These are phyloP conservation scores for Sambucus nigra DNA, from an alignment of 129 eudicot genomes.

Conservation along the genomic window DNA sequence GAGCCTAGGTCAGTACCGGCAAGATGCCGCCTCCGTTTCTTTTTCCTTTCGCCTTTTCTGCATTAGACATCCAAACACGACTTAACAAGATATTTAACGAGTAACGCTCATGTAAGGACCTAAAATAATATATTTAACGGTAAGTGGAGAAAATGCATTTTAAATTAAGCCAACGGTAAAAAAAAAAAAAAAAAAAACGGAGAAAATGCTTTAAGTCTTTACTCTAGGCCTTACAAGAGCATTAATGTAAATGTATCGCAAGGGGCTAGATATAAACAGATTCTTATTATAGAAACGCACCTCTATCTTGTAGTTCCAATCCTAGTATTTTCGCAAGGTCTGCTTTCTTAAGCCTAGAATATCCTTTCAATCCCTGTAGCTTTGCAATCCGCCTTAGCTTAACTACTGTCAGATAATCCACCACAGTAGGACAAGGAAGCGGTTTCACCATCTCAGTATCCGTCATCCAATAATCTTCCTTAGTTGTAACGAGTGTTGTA, in stretches of 20 bases:
- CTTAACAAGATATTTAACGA: neutral
- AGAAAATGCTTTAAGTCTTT: too few relatives aligned
- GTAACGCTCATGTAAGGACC: too few relatives aligned
- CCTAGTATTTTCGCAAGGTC: conserved; percentile 24
- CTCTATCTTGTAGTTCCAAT: conserved; percentile 12
- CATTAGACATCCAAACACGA: conserved; percentile 1
- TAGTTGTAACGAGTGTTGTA: neutral
- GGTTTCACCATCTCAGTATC: neutral
- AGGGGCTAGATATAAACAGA: too few relatives aligned
- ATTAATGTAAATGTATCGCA: too few relatives aligned
- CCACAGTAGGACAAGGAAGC: neutral
- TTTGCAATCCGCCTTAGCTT: conserved; percentile 25
- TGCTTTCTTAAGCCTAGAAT: conserved; percentile 25
- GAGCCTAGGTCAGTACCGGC: neutral
- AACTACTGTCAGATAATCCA: conserved; percentile 16
- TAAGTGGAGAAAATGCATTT: too few relatives aligned
- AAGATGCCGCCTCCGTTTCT: conserved; percentile 14
- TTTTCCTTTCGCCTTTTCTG: conserved; percentile 20
- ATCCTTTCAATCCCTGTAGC: conserved; percentile 16
- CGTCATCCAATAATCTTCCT: neutral
- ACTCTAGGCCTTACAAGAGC: too few relatives aligned
- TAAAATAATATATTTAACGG: too few relatives aligned
- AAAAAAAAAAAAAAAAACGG: too few relatives aligned
- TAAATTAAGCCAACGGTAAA: too few relatives aligned
- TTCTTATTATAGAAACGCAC: conserved; percentile 1